Percentiles rank a stretch among this genome's conserved stretches.
Evolutionary conservation across 202 grass and related monocot species (phyloP).

Genomic region (Saccharum hybrid): DNA sequence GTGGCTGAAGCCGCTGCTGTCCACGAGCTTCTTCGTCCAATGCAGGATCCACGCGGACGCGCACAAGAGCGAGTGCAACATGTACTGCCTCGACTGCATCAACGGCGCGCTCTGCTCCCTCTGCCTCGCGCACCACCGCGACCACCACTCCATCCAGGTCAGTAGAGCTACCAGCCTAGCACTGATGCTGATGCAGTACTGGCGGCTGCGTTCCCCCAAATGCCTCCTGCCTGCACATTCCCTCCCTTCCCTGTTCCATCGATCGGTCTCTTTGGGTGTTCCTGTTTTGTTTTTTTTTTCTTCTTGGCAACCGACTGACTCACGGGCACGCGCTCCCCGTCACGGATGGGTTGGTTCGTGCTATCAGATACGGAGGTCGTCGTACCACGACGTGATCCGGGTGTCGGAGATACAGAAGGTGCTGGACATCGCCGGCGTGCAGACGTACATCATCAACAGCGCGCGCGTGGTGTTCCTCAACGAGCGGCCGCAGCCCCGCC

Average conservation of each 20-base stretch:
- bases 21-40: conserved; percentile 88
- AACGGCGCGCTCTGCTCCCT: conserved; percentile 83
- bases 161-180: not conserved
- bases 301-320: conserved; percentile 1
- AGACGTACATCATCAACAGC: conserved; percentile 97
- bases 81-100: conserved; percentile 94
- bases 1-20: conserved; percentile 87
- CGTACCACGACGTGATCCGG: conserved; percentile 97
- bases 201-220: not conserved
- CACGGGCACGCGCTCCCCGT: not conserved
- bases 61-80: conserved; percentile 94
- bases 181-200: too few relatives aligned
- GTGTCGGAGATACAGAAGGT: conserved; percentile 88
- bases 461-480: conserved; percentile 95
- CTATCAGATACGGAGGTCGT: conserved; percentile 84
- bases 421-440: conserved; percentile 82
- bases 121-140: conserved; percentile 72
- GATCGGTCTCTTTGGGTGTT: not conserved
- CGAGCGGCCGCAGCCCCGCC: conserved; percentile 79
- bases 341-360: not conserved
- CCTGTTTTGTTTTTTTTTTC: not conserved
- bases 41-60: conserved; percentile 71
- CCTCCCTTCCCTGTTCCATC: not conserved
- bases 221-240: not conserved
- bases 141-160: conserved; percentile 89